phyloP scores from a whole-genome alignment of 805 yeast species.

The Peterozyma toletana region DNA sequence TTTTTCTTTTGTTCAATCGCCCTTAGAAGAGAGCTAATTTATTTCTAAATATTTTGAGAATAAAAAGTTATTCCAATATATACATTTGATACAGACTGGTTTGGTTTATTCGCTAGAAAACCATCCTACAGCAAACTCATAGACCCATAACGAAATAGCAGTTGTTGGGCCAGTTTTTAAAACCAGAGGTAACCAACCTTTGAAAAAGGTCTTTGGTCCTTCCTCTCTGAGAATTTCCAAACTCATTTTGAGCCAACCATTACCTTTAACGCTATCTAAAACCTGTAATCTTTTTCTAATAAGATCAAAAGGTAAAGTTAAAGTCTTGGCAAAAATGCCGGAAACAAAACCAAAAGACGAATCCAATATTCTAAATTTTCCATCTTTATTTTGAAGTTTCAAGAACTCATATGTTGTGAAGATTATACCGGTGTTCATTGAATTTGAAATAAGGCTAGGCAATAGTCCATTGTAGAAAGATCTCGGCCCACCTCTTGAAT shows the following conservation, averaged over 20 bases:
- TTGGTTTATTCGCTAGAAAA: too few species aligned
- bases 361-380: slow-evolving; percentile 33
- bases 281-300: slow-evolving; percentile 74
- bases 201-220: slow-evolving; percentile 71
- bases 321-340: slow-evolving; percentile 65
- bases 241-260: slow-evolving; percentile 11
- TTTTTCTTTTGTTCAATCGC: too few species aligned
- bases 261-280: slow-evolving; percentile 12
- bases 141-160: slow-evolving; percentile 28
- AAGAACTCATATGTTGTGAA: slow-evolving; percentile 60
- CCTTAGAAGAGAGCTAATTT: too few species aligned
- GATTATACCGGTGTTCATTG: slow-evolving; percentile 67
- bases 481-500: slow-evolving; percentile 23
- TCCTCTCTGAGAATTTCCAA: slow-evolving; percentile 35
- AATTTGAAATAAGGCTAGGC: slow-evolving; percentile 53
- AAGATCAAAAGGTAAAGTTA: slow-evolving; percentile 83
- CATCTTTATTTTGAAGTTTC: slow-evolving; percentile 25
- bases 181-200: slow-evolving; percentile 71
- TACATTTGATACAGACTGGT: too few species aligned
- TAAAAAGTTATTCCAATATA: too few species aligned
- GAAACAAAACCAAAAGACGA: slow-evolving; percentile 67
- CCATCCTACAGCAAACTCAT: slow-evolving; percentile 20
- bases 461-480: slow-evolving; percentile 46
- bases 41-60: too few species aligned
- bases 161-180: slow-evolving; percentile 75